These are phyloP conservation scores for Phytophthora chlamydospora DNA, from an alignment of 352 stramenopile genomes.

Conservation along the genomic window DNA sequence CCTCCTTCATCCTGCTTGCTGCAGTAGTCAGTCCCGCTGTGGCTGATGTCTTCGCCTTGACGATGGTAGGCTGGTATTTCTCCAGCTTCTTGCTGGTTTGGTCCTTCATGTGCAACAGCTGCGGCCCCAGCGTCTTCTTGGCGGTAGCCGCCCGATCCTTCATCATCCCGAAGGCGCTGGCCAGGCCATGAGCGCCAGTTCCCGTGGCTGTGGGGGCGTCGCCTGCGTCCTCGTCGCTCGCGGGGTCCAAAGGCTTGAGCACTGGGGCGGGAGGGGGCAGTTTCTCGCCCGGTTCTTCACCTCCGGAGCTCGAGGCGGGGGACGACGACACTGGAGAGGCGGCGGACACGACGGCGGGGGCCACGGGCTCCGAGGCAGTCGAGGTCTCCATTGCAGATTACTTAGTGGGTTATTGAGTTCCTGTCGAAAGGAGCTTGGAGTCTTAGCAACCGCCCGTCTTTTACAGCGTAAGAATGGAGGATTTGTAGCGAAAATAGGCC, in stretches of 20 bases:
- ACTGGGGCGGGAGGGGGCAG: slow-evolving; percentile 19
- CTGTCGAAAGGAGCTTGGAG: neutral
- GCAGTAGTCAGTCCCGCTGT: slow-evolving; percentile 42
- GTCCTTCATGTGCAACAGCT: slow-evolving; percentile 56
- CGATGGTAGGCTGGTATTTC: slow-evolving; percentile 79
- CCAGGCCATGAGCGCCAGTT: slow-evolving; percentile 23
- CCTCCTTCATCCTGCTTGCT: slow-evolving; percentile 64
- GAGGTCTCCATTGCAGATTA: slow-evolving; percentile 18
- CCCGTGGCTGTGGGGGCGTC: slow-evolving; percentile 22
- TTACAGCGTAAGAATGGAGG: slow-evolving; percentile 25
- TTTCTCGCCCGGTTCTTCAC: slow-evolving; percentile 36
- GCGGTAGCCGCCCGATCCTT: slow-evolving; percentile 56
- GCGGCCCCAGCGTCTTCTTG: slow-evolving; percentile 62
- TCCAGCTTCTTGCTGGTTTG: slow-evolving; percentile 68
- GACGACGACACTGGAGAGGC: slow-evolving; percentile 31
- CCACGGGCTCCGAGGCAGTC: neutral
- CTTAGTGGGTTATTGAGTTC: no score
- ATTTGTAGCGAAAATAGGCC: slow-evolving; percentile 33
- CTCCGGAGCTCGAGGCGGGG: slow-evolving; percentile 39
- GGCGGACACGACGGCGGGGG: slow-evolving; percentile 1
- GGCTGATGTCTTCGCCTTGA: slow-evolving; percentile 75
- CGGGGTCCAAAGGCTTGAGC: slow-evolving; percentile 29
- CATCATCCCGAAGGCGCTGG: slow-evolving; percentile 52
- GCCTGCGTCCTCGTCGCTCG: slow-evolving; percentile 32
- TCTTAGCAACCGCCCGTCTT: slow-evolving; percentile 21